These are phyloP conservation scores for Astragalus membranaceus DNA, from an alignment of 306 rosid genomes.

Conservation along the genomic window DNA sequence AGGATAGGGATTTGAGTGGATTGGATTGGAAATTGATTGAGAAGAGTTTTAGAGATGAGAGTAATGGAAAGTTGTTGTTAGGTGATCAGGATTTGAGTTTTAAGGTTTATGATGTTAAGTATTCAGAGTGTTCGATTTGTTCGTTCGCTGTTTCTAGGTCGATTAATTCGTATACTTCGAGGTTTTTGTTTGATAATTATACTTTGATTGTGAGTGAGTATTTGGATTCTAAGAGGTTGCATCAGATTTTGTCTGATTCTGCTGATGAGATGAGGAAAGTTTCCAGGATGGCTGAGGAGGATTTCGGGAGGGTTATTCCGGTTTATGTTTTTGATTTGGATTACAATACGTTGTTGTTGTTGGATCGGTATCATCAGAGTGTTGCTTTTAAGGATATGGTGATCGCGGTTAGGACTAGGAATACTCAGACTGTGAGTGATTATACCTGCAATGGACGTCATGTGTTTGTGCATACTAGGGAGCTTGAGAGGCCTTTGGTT, in stretches of 20 bases:
- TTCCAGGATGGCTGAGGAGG: conserved; percentile 63
- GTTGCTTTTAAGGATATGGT: conserved; percentile 96
- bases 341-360: conserved; percentile 36
- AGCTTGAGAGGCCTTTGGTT: conserved; percentile 82
- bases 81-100: conserved; percentile 67
- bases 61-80: conserved; percentile 53
- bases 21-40: conserved; percentile 68
- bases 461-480: conserved; percentile 63
- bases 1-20: conserved; percentile 30
- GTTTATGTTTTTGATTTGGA: conserved; percentile 93
- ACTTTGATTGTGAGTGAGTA: conserved; percentile 94
- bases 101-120: conserved; percentile 38
- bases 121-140: conserved; percentile 53
- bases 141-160: conserved; percentile 70
- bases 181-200: conserved; percentile 83
- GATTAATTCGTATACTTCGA: conserved; percentile 69
- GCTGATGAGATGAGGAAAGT: conserved; percentile 60
- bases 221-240: conserved; percentile 84
- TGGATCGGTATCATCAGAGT: conserved; percentile 85
- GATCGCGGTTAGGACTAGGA: conserved; percentile 82
- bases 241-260: conserved; percentile 70
- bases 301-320: conserved; percentile 61
- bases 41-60: conserved; percentile 58
- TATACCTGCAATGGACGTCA: conserved; percentile 83
- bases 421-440: conserved; percentile 86